phyloP scores from a whole-genome alignment of 257 asterid species.

The Solanum dulcamara region DNA sequence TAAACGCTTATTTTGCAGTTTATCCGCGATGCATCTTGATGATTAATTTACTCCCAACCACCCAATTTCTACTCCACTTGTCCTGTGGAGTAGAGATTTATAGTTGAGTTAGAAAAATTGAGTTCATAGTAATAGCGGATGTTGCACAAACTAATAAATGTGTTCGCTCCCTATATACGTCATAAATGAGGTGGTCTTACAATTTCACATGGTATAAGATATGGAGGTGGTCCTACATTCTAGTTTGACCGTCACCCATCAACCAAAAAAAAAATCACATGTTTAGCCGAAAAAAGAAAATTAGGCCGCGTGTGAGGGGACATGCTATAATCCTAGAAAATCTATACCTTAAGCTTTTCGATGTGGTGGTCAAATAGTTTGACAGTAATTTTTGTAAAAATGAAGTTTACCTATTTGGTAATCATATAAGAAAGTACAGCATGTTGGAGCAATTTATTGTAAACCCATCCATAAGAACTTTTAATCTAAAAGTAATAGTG shows the following conservation, averaged over 20 bases:
- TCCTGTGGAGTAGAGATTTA: background rate
- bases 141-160: background rate
- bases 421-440: background rate
- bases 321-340: background rate
- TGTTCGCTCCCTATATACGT: background rate
- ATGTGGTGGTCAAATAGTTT: background rate
- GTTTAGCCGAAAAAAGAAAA: background rate
- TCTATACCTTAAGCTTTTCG: background rate
- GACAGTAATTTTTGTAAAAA: background rate
- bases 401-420: background rate
- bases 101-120: background rate
- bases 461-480: background rate
- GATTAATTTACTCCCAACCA: background rate
- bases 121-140: background rate
- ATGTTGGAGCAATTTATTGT: background rate
- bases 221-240: background rate
- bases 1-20: background rate
- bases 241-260: background rate
- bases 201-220: background rate
- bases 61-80: background rate
- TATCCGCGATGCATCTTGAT: background rate
- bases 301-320: background rate
- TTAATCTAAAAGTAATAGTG: background rate
- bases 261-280: background rate
- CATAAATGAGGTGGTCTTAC: background rate